A percentile compares a stretch with the other conserved stretches of the same genome.
Evolutionary conservation across 371 early-diverging fungal species (phyloP).

Genomic region (Circinella minor): DNA sequence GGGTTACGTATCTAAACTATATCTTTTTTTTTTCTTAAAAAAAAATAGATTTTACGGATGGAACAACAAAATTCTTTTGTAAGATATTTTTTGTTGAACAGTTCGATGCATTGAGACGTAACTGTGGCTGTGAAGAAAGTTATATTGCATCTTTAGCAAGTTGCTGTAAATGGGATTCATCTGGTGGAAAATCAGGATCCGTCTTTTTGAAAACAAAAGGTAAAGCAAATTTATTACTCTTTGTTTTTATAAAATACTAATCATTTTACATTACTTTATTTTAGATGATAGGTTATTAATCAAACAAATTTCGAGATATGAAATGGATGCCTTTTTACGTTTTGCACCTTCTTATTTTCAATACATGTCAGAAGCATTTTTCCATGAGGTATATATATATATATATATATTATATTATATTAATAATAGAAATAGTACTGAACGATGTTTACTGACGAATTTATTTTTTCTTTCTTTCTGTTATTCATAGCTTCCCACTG

Average conservation of each 20-base stretch:
- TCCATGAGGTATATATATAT: constrained; percentile 64
- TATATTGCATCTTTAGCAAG: constrained; percentile 88
- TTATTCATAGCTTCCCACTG: constrained; percentile 70
- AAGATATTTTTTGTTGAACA: constrained; percentile 94
- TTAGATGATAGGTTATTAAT: constrained; percentile 90
- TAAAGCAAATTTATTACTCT: background rate
- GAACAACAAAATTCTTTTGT: constrained; percentile 80
- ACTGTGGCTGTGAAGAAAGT: constrained; percentile 83
- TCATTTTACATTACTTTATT: no score
- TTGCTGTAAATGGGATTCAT: constrained; percentile 85
- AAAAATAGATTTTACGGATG: constrained; percentile 70
- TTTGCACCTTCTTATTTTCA: constrained; percentile 96
- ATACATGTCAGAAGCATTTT: constrained; percentile 88
- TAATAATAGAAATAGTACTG: background rate
- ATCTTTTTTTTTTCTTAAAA: no score
- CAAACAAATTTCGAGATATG: constrained; percentile 89
- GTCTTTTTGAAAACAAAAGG: constrained; percentile 89
- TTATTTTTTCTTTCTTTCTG: background rate
- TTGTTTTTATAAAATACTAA: no score
- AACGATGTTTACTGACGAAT: no score
- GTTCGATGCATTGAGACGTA: constrained; percentile 89
- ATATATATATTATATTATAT: no score
- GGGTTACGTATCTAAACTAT: no score
- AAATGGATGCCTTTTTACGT: constrained; percentile 88
- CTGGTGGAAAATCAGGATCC: constrained; percentile 94